Base-by-base conservation (phyloP, 2,329 filamentous ascomycete species). In the Hypoxylon sp. region DNA sequence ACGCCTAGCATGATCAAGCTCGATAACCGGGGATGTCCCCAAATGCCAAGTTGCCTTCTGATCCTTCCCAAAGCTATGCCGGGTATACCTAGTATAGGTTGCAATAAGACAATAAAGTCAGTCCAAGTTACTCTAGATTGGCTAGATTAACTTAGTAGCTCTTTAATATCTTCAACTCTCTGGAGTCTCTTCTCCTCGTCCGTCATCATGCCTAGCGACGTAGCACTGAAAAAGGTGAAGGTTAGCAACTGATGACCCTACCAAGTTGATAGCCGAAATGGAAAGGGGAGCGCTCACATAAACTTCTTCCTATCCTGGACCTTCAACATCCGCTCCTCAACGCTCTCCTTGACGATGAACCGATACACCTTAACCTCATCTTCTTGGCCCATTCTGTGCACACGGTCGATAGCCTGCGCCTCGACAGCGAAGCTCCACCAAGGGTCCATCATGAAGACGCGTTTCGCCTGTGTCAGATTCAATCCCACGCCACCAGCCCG, bases 381-480 rank as follows among this genome's bases (percentile, higher is more conserved):
- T 52, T 91, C 89, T 78, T 99, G 96, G 0, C 96, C 96, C 92
- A 99, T 97, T 7, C 96, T 89, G 81, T 99, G 96, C 32, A 99
- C 94, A 1, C 96, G 92, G 81, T 99, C 96, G 74, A 99, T 98
- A 7, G 96, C 96, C 79, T 99, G 96, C 4, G 94, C 93, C 80
- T 99, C 96, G 11, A 98, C 90, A 0, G 96, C 94, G 79, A 95
- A 99, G 76, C 92, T 96, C 96, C 96, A 99, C 96, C 96, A 99
- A 0, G 96, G 96, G 78, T 99, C 96, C 96, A 99, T 98, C 92
- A 99, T 96, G 81, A 91, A 99, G 4, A 99, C 96, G 57, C 92
- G 85, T 69, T 90, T 93, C 5, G 96, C 96, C 70, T 90, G 90
- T 0, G 95, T 98, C 66, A 99, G 80, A 75, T 99, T 99, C 45